These are phyloP conservation scores for Saccharomycopsis fibuligera DNA, from an alignment of 805 yeast genomes.

Conservation along the genomic window DNA sequence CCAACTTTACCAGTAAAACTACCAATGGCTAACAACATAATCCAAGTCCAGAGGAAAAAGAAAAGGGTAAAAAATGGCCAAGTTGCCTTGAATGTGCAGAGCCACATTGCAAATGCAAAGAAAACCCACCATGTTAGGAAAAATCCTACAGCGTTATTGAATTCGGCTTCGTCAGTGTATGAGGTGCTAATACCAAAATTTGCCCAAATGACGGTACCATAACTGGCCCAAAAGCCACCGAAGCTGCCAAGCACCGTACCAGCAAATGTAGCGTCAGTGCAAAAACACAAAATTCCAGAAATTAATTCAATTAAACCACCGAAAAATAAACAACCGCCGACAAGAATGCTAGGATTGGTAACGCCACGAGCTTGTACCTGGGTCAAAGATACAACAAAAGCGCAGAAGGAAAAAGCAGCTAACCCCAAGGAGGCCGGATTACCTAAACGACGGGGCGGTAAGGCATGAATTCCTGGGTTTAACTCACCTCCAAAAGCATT, in stretches of 20 bases:
- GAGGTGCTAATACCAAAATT: constrained; percentile 55
- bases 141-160: constrained; percentile 50
- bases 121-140: constrained; percentile 56
- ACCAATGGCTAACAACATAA: constrained; percentile 47
- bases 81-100: constrained; percentile 58
- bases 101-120: constrained; percentile 47
- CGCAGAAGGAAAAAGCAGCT: constrained; percentile 54
- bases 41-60: constrained; percentile 46
- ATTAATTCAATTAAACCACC: constrained; percentile 56
- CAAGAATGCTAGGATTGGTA: constrained; percentile 42
- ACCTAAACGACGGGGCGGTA: constrained; percentile 37
- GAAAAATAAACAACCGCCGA: constrained; percentile 52
- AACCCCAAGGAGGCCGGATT: constrained; percentile 65
- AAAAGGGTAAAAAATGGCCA: constrained; percentile 55
- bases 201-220: constrained; percentile 49
- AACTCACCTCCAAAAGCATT: constrained; percentile 55
- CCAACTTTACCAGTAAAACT: constrained; percentile 37
- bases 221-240: constrained; percentile 69
- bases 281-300: constrained; percentile 62
- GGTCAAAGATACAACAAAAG: constrained; percentile 50
- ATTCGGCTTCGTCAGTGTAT: constrained; percentile 35
- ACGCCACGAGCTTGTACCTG: constrained; percentile 51
- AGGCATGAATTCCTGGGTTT: constrained; percentile 33
- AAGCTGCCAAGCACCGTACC: constrained; percentile 55
- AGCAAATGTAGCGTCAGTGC: constrained; percentile 60